Evolutionary conservation across 2,329 filamentous ascomycete species (phyloP).

Genomic region (Fusarium sp.): DNA sequence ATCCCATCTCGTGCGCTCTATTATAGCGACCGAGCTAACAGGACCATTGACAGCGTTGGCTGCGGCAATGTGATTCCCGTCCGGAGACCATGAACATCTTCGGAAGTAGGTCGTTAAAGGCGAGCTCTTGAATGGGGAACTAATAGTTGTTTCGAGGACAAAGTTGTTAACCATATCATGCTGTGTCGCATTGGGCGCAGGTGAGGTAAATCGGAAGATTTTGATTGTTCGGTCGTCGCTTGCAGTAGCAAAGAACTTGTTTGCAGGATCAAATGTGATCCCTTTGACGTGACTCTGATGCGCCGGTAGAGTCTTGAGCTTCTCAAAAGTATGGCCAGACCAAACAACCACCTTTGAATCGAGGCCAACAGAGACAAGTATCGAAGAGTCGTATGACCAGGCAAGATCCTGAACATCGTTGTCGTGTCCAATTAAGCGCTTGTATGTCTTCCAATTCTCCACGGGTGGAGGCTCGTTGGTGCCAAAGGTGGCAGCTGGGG

Average conservation of each 20-base stretch:
- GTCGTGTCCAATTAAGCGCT: slow-evolving; percentile 93
- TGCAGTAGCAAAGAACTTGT: slow-evolving; percentile 98
- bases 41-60: slow-evolving; percentile 98
- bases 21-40: slow-evolving; percentile 96
- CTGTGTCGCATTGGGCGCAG: slow-evolving; percentile 88
- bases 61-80: slow-evolving; percentile 96
- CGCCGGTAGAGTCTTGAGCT: slow-evolving; percentile 90
- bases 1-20: slow-evolving; percentile 92
- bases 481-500: slow-evolving; percentile 85
- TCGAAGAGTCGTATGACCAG: slow-evolving; percentile 96
- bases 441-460: slow-evolving; percentile 98
- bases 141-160: slow-evolving; percentile 91
- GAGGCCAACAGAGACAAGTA: slow-evolving; percentile 93
- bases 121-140: slow-evolving; percentile 86
- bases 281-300: slow-evolving; percentile 99
- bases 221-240: slow-evolving; percentile 98
- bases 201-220: slow-evolving; percentile 94
- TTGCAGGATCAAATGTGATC: slow-evolving; percentile 97
- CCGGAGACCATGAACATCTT: slow-evolving; percentile 96
- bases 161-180: slow-evolving; percentile 99
- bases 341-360: slow-evolving; percentile 99
- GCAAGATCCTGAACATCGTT: slow-evolving; percentile 98
- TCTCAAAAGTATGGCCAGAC: slow-evolving; percentile 98
- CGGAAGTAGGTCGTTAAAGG: slow-evolving; percentile 97
- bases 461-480: slow-evolving; percentile 91